Percentiles rank a stretch among this genome's conserved stretches.
Evolutionary conservation across 202 grass and related monocot genomes (phyloP).

Genomic region (Zoysia matrella): DNA sequence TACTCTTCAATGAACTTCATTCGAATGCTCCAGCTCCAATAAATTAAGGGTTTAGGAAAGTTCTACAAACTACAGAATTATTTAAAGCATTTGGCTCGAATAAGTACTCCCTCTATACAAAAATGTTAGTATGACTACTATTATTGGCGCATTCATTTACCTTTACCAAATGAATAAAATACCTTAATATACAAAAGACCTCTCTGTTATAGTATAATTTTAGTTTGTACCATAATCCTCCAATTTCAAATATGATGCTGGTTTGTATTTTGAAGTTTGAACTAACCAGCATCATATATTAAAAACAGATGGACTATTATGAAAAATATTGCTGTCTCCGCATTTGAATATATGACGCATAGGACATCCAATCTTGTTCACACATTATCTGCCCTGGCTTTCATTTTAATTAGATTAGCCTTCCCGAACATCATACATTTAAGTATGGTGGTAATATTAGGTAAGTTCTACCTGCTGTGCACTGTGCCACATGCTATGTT

Average conservation of each 20-base stretch:
- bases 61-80: neutral
- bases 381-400: neutral
- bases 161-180: neutral
- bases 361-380: neutral
- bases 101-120: neutral
- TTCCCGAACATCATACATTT: too few relatives aligned
- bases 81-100: neutral
- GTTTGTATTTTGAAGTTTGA: neutral
- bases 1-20: slow-evolving; percentile 1
- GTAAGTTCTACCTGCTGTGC: too few relatives aligned
- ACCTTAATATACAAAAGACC: neutral
- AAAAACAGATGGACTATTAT: neutral
- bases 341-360: neutral
- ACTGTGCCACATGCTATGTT: too few relatives aligned
- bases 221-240: neutral
- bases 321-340: neutral
- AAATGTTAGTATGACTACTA: neutral
- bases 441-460: too few relatives aligned
- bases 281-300: neutral
- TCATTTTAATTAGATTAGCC: too few relatives aligned
- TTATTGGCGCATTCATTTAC: neutral
- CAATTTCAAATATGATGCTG: neutral
- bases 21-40: neutral
- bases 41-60: neutral
- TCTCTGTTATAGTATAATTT: neutral